Percentiles rank a stretch among this genome's conserved stretches.
These are phyloP conservation scores for Diaporthe australafricana DNA, from an alignment of 2,329 filamentous ascomycete genomes.

Conservation along the genomic window DNA sequence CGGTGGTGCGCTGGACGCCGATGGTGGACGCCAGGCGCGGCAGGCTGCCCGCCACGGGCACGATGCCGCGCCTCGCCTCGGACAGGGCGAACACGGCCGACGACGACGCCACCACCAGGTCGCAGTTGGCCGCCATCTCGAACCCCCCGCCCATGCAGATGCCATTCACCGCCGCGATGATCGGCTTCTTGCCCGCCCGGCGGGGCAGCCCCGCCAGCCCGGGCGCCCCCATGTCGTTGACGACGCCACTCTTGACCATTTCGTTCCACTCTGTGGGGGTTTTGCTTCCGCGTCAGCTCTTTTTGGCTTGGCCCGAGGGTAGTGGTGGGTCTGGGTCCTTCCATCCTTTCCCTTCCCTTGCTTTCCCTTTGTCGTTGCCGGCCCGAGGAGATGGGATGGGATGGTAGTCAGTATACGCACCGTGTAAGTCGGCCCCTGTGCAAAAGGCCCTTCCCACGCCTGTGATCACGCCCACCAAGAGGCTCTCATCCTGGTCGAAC, in stretches of 20 bases:
- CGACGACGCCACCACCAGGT: constrained; percentile 72
- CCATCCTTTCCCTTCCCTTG: too few relatives aligned
- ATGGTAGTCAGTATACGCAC: too few relatives aligned
- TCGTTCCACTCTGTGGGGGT: constrained; percentile 62
- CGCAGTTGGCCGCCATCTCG: constrained; percentile 78
- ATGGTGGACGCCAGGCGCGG: constrained; percentile 74
- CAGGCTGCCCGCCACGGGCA: constrained; percentile 77
- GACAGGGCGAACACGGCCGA: constrained; percentile 74
- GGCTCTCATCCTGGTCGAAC: constrained; percentile 67
- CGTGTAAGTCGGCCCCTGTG: constrained; percentile 72
- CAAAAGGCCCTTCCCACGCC: constrained; percentile 73
- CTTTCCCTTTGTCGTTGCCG: too few relatives aligned
- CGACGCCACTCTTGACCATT: constrained; percentile 50
- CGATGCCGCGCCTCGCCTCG: constrained; percentile 77
- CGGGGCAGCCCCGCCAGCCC: constrained; percentile 74
- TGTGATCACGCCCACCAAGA: constrained; percentile 71
- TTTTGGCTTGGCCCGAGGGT: too few relatives aligned
- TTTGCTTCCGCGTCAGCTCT: constrained; percentile 6
- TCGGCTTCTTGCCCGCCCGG: constrained; percentile 76
- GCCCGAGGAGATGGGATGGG: too few relatives aligned
- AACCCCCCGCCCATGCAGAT: constrained; percentile 78
- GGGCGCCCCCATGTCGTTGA: constrained; percentile 51
- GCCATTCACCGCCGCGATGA: constrained; percentile 82
- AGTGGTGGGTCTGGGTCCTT: too few relatives aligned
- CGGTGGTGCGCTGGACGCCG: constrained; percentile 76